Evolutionary conservation across 805 yeast species (phyloP).

Genomic region (Wickerhamiella galacta): DNA sequence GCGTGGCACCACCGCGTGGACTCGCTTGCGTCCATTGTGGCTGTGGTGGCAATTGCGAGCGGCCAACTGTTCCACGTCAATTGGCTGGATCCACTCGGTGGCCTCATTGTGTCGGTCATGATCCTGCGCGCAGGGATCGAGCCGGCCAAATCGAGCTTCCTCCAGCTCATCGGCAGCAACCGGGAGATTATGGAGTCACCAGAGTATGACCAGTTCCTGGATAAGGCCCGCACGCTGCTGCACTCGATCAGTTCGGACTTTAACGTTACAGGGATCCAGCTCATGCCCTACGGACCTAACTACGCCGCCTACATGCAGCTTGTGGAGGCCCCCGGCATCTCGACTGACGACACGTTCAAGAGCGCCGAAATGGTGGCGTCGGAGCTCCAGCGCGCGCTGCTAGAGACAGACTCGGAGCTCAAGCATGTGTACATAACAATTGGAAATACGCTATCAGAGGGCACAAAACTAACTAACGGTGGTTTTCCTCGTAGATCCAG

Average conservation of each 20-base stretch:
- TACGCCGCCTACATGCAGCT: constrained; percentile 12
- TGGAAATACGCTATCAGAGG: neutral
- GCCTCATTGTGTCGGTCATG: constrained; percentile 64
- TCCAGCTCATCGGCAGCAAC: constrained; percentile 56
- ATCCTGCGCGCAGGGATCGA: constrained; percentile 72
- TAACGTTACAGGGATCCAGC: constrained; percentile 6
- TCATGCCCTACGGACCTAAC: constrained; percentile 17
- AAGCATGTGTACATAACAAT: constrained; percentile 12
- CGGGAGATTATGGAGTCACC: constrained; percentile 8
- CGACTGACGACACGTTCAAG: neutral
- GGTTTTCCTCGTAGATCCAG: constrained; percentile 41
- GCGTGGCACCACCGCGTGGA: constrained; percentile 99
- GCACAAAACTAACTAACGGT: neutral
- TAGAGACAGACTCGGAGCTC: constrained; percentile 10
- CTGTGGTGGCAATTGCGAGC: constrained; percentile 70
- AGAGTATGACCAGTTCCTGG: constrained; percentile 7
- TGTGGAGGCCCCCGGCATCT: constrained; percentile 5
- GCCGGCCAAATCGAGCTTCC: constrained; percentile 51
- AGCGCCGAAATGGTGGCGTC: constrained; percentile 11
- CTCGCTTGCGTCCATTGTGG: constrained; percentile 79
- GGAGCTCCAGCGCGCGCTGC: constrained; percentile 7
- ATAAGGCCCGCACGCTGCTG: constrained; percentile 6
- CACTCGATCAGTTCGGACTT: constrained; percentile 7
- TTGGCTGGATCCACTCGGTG: constrained; percentile 89
- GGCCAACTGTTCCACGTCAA: constrained; percentile 63